Evolutionary conservation across 2,329 filamentous ascomycete species (phyloP), one percentile per base, ranked within the genome.

Genomic region (Ascochyta viciae-villosae): DNA sequence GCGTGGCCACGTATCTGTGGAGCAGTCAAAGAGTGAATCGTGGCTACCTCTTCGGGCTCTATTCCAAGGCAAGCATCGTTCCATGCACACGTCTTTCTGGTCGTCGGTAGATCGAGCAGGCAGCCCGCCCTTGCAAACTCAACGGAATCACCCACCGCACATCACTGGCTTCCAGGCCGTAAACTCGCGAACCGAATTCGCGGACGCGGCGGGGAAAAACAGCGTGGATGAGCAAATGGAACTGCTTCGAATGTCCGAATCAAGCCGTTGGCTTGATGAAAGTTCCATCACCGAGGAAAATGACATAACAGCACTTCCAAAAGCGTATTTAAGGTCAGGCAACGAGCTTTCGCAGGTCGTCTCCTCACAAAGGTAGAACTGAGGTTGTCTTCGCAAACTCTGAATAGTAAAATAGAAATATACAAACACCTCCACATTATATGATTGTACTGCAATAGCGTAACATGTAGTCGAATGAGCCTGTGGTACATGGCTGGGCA

Each of bases 201-300:
- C 39, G 16, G 51, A 48, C 13, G 22, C 26, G 2, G 27, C 24
- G 7, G 44, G 44, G 1, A 39, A 48, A 23, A 13, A 33, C 1
- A 54, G 44, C n/a, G 26, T 48, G 3, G 51, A 54, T 16, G 51
- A 49, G 26, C 39, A 48, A 3, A 10, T 54, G 2, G 51, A 49
- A 40, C 9, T 54, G 38, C 33, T 54, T 15, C 29, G 29, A 15
- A 4, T 31, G 3, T 15, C 29, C 6, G 13, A 15, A 15, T 15
- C 12, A 5, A 31, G 29, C 13, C 12, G 6, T 31, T 15, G 29
- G 29, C 13, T 1, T 5, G 13, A 31, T 8, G 8, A 8, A 26
- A 6, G 24, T 26, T 26, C 5, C 24, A 26, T 26, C 8, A 26
- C 24, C 29, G 12, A 15, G 13, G 29, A 12, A 31, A 12, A 13